These are phyloP conservation scores for Dioscorea cayenensis DNA, from an alignment of 116 monocot species.

Conservation along the genomic window DNA sequence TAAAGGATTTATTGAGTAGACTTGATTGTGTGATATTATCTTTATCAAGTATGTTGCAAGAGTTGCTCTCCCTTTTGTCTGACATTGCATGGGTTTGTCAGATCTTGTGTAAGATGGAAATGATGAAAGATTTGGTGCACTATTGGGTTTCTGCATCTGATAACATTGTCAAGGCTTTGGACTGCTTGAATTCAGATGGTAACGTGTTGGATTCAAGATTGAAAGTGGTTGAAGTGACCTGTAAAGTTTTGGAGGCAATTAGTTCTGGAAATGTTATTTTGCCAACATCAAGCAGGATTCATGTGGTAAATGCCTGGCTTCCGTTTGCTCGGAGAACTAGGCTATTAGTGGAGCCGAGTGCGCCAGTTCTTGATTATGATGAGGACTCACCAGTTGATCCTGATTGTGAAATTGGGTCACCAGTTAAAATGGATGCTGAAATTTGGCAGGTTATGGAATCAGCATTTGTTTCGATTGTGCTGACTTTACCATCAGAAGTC, in stretches of 20 bases:
- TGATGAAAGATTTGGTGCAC: constrained; percentile 68
- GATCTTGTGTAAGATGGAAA: constrained; percentile 67
- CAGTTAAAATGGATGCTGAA: constrained; percentile 38
- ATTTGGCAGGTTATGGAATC: constrained; percentile 71
- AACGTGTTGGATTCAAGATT: constrained; percentile 15
- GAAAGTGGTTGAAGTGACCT: constrained; percentile 43
- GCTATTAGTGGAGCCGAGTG: constrained; percentile 15
- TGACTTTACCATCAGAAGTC: constrained; percentile 53
- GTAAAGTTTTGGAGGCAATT: constrained; percentile 64
- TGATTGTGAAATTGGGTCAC: constrained; percentile 17
- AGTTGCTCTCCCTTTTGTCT: constrained; percentile 25
- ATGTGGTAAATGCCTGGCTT: constrained; percentile 61
- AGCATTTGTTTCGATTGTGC: constrained; percentile 53
- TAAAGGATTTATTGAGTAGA: constrained; percentile 27
- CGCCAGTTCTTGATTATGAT: constrained; percentile 10
- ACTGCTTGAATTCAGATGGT: not conserved
- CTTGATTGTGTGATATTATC: constrained; percentile 22
- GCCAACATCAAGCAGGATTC: constrained; percentile 33
- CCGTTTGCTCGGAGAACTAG: constrained; percentile 49
- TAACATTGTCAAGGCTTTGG: constrained; percentile 21
- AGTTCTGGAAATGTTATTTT: constrained; percentile 59
- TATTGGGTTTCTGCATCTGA: constrained; percentile 53
- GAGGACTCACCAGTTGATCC: not conserved
- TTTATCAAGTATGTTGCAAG: constrained; percentile 4
- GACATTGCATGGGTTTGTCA: constrained; percentile 82